phyloP scores from a whole-genome alignment of 331 rosid species.

The Arachis monticola region DNA sequence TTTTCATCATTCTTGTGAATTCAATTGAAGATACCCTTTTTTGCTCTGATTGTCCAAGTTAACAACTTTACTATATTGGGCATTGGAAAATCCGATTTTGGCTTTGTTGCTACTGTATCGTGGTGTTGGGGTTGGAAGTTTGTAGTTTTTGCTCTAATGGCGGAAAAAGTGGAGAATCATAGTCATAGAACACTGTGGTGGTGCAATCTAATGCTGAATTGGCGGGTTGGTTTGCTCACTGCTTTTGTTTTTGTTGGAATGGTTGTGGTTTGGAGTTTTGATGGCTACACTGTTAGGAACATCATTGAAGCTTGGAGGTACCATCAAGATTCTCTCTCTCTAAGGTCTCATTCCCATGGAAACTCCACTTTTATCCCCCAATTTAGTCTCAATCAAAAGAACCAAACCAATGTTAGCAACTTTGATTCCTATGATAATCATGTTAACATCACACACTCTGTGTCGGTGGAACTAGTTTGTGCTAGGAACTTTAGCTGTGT shows the following conservation, averaged over 20 bases:
- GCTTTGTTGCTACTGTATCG: background rate
- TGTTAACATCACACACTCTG: constrained; percentile 36
- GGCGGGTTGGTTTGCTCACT: constrained; percentile 69
- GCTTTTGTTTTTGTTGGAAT: constrained; percentile 60
- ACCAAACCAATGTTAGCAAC: constrained; percentile 46
- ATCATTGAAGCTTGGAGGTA: constrained; percentile 60
- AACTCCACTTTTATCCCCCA: constrained; percentile 31
- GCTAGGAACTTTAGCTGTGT: constrained; percentile 38
- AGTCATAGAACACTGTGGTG: constrained; percentile 49
- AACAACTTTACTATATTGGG: constrained; percentile 24
- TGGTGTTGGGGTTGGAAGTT: constrained; percentile 36
- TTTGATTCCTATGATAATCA: constrained; percentile 32
- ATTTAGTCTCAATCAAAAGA: constrained; percentile 37
- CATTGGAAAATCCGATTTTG: constrained; percentile 22
- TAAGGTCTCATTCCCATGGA: constrained; percentile 43
- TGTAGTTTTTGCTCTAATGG: constrained; percentile 54
- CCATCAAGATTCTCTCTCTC: constrained; percentile 48
- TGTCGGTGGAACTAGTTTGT: constrained; percentile 33
- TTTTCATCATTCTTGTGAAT: background rate
- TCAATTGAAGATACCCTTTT: background rate
- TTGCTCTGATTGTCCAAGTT: constrained; percentile 24
- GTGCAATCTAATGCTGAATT: constrained; percentile 51
- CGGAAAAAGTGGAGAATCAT: constrained; percentile 59
- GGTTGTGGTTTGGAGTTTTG: constrained; percentile 71
- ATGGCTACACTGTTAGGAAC: constrained; percentile 57